Evolutionary conservation across 192 early-diverging fungal genomes (phyloP), one percentile per base, ranked within the genome.

Genomic region (Coemansia erecta): DNA sequence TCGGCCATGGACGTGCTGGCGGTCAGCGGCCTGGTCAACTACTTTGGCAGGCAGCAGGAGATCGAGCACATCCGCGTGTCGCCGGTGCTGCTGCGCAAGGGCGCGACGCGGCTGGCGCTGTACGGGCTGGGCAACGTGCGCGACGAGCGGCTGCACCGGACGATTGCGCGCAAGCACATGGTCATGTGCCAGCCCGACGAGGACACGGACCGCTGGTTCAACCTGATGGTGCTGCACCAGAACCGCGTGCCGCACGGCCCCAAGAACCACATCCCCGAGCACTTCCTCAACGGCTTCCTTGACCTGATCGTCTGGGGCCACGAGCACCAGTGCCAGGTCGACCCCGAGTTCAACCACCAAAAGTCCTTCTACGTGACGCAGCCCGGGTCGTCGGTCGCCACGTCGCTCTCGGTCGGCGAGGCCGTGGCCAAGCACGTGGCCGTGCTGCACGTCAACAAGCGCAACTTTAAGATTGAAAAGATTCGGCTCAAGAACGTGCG

Each of bases 231-330:
- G 0, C 60, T 98, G 28, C 95, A 98, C 68, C 95, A 98, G 75
- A 98, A 98, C 72, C 77, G 92, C 51, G 86, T 86, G 0, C 74
- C 85, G 47, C 93, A 94, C 58, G 88, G 89, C 0, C 84, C 86
- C 3, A 94, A 85, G 42, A 90, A 83, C 79, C 90, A 92, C 68
- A 92, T 98, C 26, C 93, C 93, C 0, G 92, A 94, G 68, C 79
- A 81, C n/a, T 93, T 89, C 60, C 64, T 98, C 23, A 86, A 88
- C 45, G 68, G 80, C 14, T 93, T 93, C 65, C 66, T 98, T 28
- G 77, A 98, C 51, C 60, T 98, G 15, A 80, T 96, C 11, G 52
- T 98, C 3, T 98, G 95, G 95, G 95, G 95, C 6, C 95, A 98
- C 64, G 95, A 98, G 78, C 95, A 98, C 74, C 93, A 98, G 63